These are phyloP conservation scores for Bocquillonia castaneifolia DNA, from an alignment of 441 rosid species.

Conservation along the genomic window DNA sequence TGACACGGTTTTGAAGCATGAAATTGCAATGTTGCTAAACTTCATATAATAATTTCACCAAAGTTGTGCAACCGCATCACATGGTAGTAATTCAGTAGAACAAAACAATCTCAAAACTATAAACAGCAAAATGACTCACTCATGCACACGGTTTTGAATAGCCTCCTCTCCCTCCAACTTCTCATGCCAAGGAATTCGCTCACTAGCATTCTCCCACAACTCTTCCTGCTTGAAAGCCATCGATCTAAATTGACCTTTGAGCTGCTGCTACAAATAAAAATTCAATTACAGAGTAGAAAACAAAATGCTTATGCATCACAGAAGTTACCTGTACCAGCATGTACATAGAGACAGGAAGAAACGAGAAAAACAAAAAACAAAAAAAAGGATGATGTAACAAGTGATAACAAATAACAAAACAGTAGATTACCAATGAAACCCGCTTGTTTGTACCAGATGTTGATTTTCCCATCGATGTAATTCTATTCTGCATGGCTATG, in stretches of 20 bases:
- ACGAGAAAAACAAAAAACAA: background rate
- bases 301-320: background rate
- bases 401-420: background rate
- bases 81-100: background rate
- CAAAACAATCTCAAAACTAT: conserved; percentile 12
- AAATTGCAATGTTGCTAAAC: background rate
- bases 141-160: conserved; percentile 88
- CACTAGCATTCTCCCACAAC: conserved; percentile 82
- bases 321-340: background rate
- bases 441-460: conserved; percentile 34
- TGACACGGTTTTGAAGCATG: too few relatives aligned
- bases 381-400: background rate
- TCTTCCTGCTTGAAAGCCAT: conserved; percentile 94
- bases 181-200: conserved; percentile 96
- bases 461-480: conserved; percentile 52
- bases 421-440: conserved; percentile 48
- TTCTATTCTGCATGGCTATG: conserved; percentile 45
- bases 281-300: conserved; percentile 12
- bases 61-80: background rate
- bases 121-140: conserved; percentile 47
- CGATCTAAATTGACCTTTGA: conserved; percentile 60
- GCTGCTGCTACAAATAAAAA: conserved; percentile 43
- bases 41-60: background rate
- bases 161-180: conserved; percentile 91
- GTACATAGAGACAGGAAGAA: background rate